Base-by-base conservation (phyloP, 495 filamentous ascomycete genomes). In the Daldinia decipiens region DNA sequence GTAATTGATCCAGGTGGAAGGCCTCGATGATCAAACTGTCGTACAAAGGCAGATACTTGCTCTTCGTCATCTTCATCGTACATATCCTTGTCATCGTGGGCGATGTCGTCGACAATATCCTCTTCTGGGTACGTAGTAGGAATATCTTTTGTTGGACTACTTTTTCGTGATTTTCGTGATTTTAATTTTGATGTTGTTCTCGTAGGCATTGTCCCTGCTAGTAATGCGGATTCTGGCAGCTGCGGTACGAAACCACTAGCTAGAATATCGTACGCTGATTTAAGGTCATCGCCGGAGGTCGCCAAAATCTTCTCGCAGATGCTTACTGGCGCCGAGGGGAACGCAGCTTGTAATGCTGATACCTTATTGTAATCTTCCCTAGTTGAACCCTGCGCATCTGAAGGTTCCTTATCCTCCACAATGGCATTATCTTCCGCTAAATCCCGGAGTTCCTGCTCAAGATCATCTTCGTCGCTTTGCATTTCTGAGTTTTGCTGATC, bases 1-100 rank as follows among this genome's bases (percentile, higher is more conserved):
- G 79, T 65, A 40, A 86, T 82, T 6, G 84, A 85, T 11, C 85
- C 85, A 8, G 79, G 72, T 6, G 85, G 85, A 36, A 86, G 80
- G 0, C 85, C 85, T 51, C 83, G 77, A 15, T 80, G 72, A 62
- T 87, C 85, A 57, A 79, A 86, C 59, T 81, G 74, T 57, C 76
- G 78, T 52, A 80, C 65, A 27, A 78, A 47, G 6, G 74, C 77
- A 9, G 67, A 67, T 4, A 79, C 73, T 8, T 77, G 71, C 12
- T 75, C 77, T 6, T 70, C 78, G 8, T 77, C 75, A 26, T 77
- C 77, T 1, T 74, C 72, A 13, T 71, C 65, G 9, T 43, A 45
- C 15, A 40, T 3, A 24, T 61, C 54, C 43, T 47, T 19, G 5
- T 73, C 47, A 4, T 71, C 62, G 11, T 66, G 55, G 6, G 50